A percentile compares a stretch with the other conserved stretches of the same genome.
These are phyloP conservation scores for Carex arenaria DNA, from an alignment of 202 grass and related monocot genomes.

Conservation along the genomic window DNA sequence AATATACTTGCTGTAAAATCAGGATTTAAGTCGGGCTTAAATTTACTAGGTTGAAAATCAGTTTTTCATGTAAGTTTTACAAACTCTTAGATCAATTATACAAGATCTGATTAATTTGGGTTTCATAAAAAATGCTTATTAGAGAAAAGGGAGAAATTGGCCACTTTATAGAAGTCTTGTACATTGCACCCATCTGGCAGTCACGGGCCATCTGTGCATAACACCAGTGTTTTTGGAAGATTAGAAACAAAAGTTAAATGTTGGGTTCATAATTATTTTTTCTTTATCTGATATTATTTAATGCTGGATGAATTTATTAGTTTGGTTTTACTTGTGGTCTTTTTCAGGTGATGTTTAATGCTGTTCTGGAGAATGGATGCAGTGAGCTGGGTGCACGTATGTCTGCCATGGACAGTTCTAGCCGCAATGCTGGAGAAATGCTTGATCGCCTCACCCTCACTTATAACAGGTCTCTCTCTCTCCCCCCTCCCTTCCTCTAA, in stretches of 20 bases:
- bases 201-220: not conserved
- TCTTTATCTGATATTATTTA: not conserved
- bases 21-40: not conserved
- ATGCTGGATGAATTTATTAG: constrained; percentile 19
- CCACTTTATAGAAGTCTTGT: not conserved
- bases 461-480: constrained; percentile 62
- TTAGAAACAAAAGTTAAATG: not conserved
- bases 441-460: constrained; percentile 85
- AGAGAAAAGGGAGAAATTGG: not conserved
- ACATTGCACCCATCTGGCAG: not conserved
- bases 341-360: constrained; percentile 69
- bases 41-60: not conserved
- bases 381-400: constrained; percentile 91
- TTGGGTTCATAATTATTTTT: not conserved
- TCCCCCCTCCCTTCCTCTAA: not conserved
- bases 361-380: constrained; percentile 81
- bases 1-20: not conserved
- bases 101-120: not conserved
- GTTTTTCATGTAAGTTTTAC: not conserved
- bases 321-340: constrained; percentile 10
- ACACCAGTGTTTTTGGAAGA: not conserved
- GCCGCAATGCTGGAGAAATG: constrained; percentile 94
- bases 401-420: constrained; percentile 97
- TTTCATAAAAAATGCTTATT: not conserved
- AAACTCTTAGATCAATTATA: not conserved